Conservation (phyloP, 768 basidiomycete genomes). For the Mrakia gelida region DNA sequence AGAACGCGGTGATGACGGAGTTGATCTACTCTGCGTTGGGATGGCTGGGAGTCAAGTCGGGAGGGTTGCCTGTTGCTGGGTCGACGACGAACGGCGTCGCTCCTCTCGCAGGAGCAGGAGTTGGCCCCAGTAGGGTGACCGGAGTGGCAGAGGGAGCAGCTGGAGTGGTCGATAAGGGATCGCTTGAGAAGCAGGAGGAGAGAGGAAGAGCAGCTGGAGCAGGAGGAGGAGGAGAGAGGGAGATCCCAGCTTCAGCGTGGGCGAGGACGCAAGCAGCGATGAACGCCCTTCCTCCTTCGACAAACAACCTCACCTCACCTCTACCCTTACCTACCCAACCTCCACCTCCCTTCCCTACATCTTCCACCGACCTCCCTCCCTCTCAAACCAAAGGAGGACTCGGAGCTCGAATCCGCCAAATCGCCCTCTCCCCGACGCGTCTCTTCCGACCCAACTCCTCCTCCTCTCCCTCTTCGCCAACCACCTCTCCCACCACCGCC, state of each 20-base stretch:
- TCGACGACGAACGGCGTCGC: neutral
- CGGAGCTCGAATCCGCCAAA: constrained; percentile 5
- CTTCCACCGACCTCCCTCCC: neutral
- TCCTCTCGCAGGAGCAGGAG: neutral
- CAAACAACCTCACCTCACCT: neutral
- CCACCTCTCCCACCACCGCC: neutral
- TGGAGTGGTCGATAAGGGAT: neutral
- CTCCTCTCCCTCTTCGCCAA: neutral
- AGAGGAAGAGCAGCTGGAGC: no score
- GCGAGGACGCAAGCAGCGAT: neutral
- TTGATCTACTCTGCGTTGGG: constrained; percentile 19
- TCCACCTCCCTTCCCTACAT: neutral
- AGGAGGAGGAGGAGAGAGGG: neutral
- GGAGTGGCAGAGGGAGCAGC: no score
- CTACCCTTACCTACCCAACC: neutral
- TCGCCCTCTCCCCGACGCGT: constrained; percentile 11
- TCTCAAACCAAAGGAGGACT: neutral
- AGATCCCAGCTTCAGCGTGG: neutral
- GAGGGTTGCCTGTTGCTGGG: neutral
- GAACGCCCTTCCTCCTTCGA: neutral
- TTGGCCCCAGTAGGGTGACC: no score
- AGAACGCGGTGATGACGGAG: constrained; percentile 13
- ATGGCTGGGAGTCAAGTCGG: neutral
- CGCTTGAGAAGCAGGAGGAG: no score
- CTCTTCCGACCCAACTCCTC: constrained; percentile 8